Percentiles rank a stretch among this genome's conserved stretches.
These are phyloP conservation scores for Coemansia sp. DNA, from an alignment of 192 early-diverging fungal species.

Conservation along the genomic window DNA sequence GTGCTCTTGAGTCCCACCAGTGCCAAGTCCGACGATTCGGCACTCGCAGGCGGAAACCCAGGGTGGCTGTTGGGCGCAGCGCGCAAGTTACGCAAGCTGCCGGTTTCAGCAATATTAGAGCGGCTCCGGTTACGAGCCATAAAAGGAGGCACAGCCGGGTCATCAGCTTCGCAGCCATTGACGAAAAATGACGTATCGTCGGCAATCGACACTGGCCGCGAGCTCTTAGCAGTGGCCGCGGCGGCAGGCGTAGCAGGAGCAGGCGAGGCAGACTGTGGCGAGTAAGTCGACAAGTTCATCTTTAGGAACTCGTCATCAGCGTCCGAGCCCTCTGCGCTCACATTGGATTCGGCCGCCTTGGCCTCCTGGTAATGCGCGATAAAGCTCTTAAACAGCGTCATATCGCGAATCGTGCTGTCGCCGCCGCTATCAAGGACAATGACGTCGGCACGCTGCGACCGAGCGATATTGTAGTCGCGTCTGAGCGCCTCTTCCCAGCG, in stretches of 20 bases:
- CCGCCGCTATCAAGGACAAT: constrained; percentile 29
- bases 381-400: constrained; percentile 24
- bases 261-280: background rate
- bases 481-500: constrained; percentile 42
- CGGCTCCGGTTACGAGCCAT: constrained; percentile 25
- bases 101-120: constrained; percentile 44
- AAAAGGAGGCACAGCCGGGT: constrained; percentile 8
- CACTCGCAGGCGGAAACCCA: background rate
- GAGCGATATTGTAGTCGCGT: constrained; percentile 49
- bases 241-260: constrained; percentile 26
- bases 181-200: background rate
- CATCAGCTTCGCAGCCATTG: background rate
- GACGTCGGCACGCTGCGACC: constrained; percentile 16
- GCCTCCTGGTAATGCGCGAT: constrained; percentile 37
- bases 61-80: background rate
- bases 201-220: constrained; percentile 4
- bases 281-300: constrained; percentile 33
- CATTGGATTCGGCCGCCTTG: background rate
- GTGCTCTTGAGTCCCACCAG: constrained; percentile 23
- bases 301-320: constrained; percentile 31
- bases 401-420: constrained; percentile 33
- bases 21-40: background rate
- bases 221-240: background rate
- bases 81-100: constrained; percentile 39
- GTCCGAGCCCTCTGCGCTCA: constrained; percentile 7